Evolutionary conservation across 495 filamentous ascomycete species (phyloP), one percentile per base, ranked within the genome.

Genomic region (Rusavskia elegans): DNA sequence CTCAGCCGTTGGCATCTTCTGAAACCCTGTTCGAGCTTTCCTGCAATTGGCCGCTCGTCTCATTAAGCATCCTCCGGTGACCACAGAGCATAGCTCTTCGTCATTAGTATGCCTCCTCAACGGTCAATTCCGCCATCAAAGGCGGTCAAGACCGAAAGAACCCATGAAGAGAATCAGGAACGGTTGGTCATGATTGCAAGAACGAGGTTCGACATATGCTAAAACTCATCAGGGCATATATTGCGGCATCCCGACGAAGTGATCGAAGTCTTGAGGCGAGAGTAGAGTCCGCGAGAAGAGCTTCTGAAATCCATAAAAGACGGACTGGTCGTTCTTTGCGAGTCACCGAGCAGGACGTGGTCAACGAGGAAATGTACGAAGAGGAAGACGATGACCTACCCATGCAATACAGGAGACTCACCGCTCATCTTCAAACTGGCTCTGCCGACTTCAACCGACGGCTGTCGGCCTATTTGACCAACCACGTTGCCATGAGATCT

Each of bases 301-400:
- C 90, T 14, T 95, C 89, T 8, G 79, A 87, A 56, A 85, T 96
- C 49, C 90, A 96, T 70, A 87, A 87, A 67, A 78, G 81, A 60
- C 78, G 92, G 20, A 96, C 92, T 8, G 92, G 90, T 21, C 84
- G 87, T 52, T 79, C 76, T 11, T 73, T 97, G 54, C 80, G 82
- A 53, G 84, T 97, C 59, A 89, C 82, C 48, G 83, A 88, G 62
- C 78, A 92, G 60, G 88, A 92, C 65, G 92, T 97, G 10, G 66
- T 85, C 54, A 87, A 85, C 59, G 90, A 95, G 64, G 88, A 92
- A 66, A 94, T 95, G 88, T 97, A 96, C 64, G 90, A 95, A 63
- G 90, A 96, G 64, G 84, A 95, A 61, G 90, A 97, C 37, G 87
- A 93, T 36, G 60, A 62, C 56, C 55, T 69, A 37, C 66, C 63